Base-by-base conservation (phyloP, 1,284 basidiomycete species). In the Marasmius sp. region DNA sequence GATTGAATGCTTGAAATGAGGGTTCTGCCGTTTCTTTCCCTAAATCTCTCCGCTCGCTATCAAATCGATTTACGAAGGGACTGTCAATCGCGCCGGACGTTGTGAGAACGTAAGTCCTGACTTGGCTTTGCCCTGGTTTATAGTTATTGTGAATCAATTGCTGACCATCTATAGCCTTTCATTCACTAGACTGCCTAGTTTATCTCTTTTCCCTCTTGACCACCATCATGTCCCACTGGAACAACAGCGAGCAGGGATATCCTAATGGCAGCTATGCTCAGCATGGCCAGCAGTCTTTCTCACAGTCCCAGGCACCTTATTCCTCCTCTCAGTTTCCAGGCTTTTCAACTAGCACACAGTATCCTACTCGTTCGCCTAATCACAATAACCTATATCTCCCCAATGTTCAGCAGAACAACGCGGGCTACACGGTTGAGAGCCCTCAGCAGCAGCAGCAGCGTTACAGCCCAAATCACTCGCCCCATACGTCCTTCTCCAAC, bases 221-320 rank as follows among this genome's bases (percentile, higher is more conserved):
- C 52, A 54, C 34, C 52, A 54, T 54, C 52, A 54, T 54, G 52
- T 33, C 27, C 34, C 2, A 54, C 12, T 54, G 52, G 52, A 54
- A 54, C 8, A 11, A 38, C 37, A n/a, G 20, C 37, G 52, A 37
- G 12, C 52, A 36, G 20, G 52, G 38, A 9, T 54, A 54, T 18
- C 6, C n/a, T 18, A 27, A 49, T 18, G 10, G 34, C 12, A 14
- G 18, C 12, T 54, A 37, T 38, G n/a, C 4, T 38, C 52, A 36
- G 50, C 34, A 11, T 51, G 20, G 14, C 18, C 37, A 34, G 14
- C 34, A 38, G 34, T 38, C 52, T 9, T 27, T 27, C 27, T 27
- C 27, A 27, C 27, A 27, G 27, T 27, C 27, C 27, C 27, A 27
- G 27, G 27, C 27, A 27, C 27, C 27, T 27, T 27, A 27, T 27